Conservation (phyloP, 306 rosid genomes). For the Cyamopsis tetragonoloba region DNA sequence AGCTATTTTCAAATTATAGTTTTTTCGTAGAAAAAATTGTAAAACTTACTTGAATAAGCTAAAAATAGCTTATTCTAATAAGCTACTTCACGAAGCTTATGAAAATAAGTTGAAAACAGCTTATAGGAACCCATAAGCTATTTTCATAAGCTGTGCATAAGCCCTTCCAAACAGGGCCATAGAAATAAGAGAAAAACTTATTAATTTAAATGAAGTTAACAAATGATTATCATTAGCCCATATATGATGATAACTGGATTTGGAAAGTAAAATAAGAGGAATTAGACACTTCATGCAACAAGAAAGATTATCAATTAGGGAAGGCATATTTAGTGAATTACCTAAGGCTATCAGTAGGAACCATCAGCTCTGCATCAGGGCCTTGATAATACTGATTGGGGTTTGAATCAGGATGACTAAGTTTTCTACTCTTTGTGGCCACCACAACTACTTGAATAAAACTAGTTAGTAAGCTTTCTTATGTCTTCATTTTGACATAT, state of each 20-base stretch:
- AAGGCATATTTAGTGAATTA: slow-evolving; percentile 21
- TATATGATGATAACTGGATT: neutral
- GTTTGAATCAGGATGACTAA: slow-evolving; percentile 13
- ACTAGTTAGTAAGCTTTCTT: slow-evolving; percentile 27
- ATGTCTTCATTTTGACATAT: slow-evolving; percentile 33
- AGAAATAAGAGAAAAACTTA: neutral
- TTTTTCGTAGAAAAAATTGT: no score
- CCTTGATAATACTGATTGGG: slow-evolving; percentile 30
- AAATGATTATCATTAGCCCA: no score
- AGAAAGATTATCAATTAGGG: neutral
- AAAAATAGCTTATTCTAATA: no score
- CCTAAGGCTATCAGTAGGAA: slow-evolving; percentile 42
- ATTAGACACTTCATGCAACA: neutral
- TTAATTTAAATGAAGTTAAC: no score
- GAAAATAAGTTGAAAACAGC: no score
- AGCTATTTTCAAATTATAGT: no score
- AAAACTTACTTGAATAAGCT: no score
- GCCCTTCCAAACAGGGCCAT: no score
- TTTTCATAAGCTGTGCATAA: no score
- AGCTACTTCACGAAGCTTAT: no score
- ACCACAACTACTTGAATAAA: slow-evolving; percentile 35
- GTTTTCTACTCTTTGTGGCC: slow-evolving; percentile 36
- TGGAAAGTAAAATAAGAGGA: neutral
- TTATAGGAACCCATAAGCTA: no score
- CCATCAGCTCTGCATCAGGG: slow-evolving; percentile 5